These are phyloP conservation scores for Termitomyces sp. DNA, from an alignment of 768 basidiomycete species.

Conservation along the genomic window DNA sequence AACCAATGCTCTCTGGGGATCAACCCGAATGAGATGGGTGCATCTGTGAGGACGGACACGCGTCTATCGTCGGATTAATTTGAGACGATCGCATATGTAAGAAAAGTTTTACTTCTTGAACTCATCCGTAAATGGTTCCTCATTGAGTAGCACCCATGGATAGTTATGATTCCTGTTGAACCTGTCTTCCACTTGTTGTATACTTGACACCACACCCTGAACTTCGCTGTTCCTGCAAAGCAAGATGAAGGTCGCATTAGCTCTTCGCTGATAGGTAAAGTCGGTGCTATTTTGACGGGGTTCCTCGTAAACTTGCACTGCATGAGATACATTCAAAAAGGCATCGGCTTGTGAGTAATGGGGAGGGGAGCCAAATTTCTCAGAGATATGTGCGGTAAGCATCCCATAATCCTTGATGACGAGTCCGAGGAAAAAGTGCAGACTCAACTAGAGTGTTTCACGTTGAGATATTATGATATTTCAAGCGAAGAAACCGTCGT, in stretches of 20 bases:
- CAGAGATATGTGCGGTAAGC: conserved; percentile 33
- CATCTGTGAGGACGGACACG: conserved; percentile 48
- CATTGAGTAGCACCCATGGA: conserved; percentile 84
- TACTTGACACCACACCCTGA: conserved; percentile 45
- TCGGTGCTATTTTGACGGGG: conserved; percentile 1
- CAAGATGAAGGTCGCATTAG: conserved; percentile 79
- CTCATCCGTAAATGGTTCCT: conserved; percentile 66
- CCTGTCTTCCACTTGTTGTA: conserved; percentile 70
- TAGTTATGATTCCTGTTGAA: conserved; percentile 77
- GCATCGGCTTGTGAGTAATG: conserved; percentile 3
- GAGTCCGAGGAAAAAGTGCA: conserved; percentile 52
- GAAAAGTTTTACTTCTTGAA: conserved; percentile 51
- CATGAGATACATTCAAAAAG: conserved; percentile 2
- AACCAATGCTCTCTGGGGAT: conserved; percentile 75
- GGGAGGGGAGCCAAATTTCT: conserved; percentile 11
- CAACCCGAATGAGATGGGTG: conserved; percentile 60
- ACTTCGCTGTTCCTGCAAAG: conserved; percentile 55
- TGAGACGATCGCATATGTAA: neutral
- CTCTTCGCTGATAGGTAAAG: conserved; percentile 25
- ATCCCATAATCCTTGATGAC: conserved; percentile 43
- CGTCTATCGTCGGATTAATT: neutral
- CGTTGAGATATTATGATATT: neutral
- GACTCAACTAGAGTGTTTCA: conserved; percentile 33
- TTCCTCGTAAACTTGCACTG: neutral
- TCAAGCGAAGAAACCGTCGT: conserved; percentile 14